Conservation (phyloP, 73 alveolate species). For the Halteria grandinella region DNA sequence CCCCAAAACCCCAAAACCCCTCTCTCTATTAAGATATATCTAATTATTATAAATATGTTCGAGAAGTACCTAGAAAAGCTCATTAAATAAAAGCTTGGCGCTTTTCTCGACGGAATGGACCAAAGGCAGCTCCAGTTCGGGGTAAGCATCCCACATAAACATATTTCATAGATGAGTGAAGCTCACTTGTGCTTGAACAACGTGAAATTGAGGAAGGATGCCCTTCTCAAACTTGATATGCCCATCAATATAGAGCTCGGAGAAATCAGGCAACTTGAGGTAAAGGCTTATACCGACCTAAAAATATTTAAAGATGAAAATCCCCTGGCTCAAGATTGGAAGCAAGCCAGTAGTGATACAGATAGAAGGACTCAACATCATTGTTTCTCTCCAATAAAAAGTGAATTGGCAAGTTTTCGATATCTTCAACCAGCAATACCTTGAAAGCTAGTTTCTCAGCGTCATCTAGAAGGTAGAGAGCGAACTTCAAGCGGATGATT, state of each 20-base stretch:
- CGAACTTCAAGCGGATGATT: neutral
- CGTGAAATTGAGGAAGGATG: slow-evolving; percentile 20
- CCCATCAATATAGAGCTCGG: slow-evolving; percentile 37
- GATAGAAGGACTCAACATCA: slow-evolving; percentile 4
- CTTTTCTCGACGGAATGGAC: slow-evolving; percentile 34
- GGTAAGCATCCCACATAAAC: neutral
- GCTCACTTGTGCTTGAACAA: slow-evolving; percentile 18
- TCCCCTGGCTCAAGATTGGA: slow-evolving; percentile 39
- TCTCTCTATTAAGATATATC: neutral
- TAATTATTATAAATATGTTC: slow-evolving; percentile 19
- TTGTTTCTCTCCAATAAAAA: slow-evolving; percentile 32
- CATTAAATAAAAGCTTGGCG: slow-evolving; percentile 30
- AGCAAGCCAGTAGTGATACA: slow-evolving; percentile 27
- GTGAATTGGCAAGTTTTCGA: slow-evolving; percentile 17
- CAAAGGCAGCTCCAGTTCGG: slow-evolving; percentile 21
- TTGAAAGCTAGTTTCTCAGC: neutral
- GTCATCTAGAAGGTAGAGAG: neutral
- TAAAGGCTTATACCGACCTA: neutral
- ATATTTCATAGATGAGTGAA: slow-evolving; percentile 9
- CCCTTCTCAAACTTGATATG: slow-evolving; percentile 9
- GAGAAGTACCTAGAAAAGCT: slow-evolving; percentile 42
- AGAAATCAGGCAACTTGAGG: slow-evolving; percentile 24
- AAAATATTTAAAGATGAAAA: slow-evolving; percentile 16
- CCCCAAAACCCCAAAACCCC: slow-evolving; percentile 29
- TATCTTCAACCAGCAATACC: slow-evolving; percentile 2